Evolutionary conservation across 2,329 filamentous ascomycete genomes (phyloP).

Genomic region (Dendrostoma leiphaemia): DNA sequence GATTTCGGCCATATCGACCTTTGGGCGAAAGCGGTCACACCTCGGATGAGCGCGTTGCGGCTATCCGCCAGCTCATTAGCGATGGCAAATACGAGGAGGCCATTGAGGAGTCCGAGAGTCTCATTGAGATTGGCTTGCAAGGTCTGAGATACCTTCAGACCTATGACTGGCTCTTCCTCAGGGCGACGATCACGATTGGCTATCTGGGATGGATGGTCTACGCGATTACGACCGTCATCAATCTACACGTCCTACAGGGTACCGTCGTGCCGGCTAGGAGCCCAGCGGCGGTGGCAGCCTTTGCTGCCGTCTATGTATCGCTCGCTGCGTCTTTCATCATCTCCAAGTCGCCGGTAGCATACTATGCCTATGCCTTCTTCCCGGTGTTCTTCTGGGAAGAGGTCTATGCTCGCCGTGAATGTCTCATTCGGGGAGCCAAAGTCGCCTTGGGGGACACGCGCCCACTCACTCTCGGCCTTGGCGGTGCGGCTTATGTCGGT

Average conservation of each 20-base stretch:
- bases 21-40: conserved; percentile 64
- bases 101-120: conserved; percentile 71
- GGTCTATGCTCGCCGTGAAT: conserved; percentile 74
- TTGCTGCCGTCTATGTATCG: conserved; percentile 71
- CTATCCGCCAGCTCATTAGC: conserved; percentile 68
- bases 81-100: conserved; percentile 68
- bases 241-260: conserved; percentile 80
- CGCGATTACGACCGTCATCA: conserved; percentile 82
- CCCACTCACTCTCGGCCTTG: conserved; percentile 50
- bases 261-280: conserved; percentile 63
- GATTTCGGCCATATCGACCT: conserved; percentile 72
- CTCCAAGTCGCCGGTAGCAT: conserved; percentile 76
- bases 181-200: conserved; percentile 82
- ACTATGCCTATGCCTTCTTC: conserved; percentile 91
- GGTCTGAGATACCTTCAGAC: conserved; percentile 94
- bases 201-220: conserved; percentile 97
- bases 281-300: conserved; percentile 57
- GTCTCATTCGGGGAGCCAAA: conserved; percentile 64
- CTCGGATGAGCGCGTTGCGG: conserved; percentile 63
- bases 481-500: conserved; percentile 65
- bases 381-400: conserved; percentile 97
- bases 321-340: conserved; percentile 78
- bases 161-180: conserved; percentile 96
- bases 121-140: conserved; percentile 75
- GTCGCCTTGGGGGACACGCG: conserved; percentile 65